Percentiles rank a stretch among this genome's conserved stretches.
Conservation (phyloP, 345 rosid species). For the Citrus cavaleriei region DNA sequence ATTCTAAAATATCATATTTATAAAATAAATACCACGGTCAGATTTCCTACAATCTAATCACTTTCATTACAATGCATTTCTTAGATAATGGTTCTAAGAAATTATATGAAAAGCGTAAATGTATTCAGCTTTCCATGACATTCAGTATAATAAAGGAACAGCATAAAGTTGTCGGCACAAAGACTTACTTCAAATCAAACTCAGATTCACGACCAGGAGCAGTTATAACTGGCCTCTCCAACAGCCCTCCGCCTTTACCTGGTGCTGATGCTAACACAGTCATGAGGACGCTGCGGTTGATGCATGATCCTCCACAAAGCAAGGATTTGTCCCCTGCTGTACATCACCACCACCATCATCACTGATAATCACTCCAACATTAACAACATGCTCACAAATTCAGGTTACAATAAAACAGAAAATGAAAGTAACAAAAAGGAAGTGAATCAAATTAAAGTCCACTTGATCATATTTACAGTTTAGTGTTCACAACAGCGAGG, state of each 20-base stretch:
- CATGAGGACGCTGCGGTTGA: constrained; percentile 49
- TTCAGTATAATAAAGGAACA: too few species aligned
- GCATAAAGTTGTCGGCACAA: neutral
- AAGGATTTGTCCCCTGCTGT: constrained; percentile 46
- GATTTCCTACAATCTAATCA: neutral
- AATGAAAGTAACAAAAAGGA: neutral
- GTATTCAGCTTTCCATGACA: neutral
- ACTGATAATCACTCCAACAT: constrained; percentile 10
- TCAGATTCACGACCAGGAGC: constrained; percentile 76
- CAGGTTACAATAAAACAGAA: neutral
- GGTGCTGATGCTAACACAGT: constrained; percentile 39
- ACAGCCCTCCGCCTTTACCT: constrained; percentile 71
- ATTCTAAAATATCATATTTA: neutral
- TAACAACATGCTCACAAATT: constrained; percentile 1
- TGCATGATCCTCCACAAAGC: constrained; percentile 47
- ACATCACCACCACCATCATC: constrained; percentile 9
- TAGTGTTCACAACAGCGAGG: neutral
- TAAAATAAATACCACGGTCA: neutral
- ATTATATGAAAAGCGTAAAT: neutral
- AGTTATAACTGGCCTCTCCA: constrained; percentile 67
- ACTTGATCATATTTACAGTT: neutral
- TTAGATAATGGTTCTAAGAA: neutral
- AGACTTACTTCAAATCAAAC: constrained; percentile 63
- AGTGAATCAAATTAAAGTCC: neutral
- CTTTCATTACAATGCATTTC: neutral